Conservation (phyloP, 2,329 filamentous ascomycete species). For the Aureobasidium sp. region DNA sequence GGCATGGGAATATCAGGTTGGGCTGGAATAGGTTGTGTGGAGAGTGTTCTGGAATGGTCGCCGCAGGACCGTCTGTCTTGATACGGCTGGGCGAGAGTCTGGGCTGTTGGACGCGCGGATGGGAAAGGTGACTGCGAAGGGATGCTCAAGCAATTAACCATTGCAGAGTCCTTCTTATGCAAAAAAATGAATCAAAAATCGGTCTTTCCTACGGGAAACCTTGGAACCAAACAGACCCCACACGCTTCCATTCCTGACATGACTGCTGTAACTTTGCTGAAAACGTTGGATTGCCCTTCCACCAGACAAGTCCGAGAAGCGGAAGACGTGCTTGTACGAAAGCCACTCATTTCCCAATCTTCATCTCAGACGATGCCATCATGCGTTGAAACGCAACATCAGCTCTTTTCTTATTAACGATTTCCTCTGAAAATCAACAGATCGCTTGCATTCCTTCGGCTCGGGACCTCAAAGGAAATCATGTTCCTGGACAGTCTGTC, state of each 20-base stretch:
- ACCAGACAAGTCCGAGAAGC: too few species aligned
- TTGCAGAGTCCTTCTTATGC: slow-evolving; percentile 1
- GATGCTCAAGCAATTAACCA: not conserved
- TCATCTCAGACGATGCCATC: too few species aligned
- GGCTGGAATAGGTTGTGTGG: not conserved
- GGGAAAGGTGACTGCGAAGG: not conserved
- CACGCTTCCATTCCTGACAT: not conserved
- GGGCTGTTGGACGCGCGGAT: slow-evolving; percentile 2
- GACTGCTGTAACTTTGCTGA: too few species aligned
- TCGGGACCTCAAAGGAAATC: too few species aligned
- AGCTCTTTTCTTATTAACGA: too few species aligned
- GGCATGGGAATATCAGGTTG: not conserved
- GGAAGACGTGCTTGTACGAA: too few species aligned
- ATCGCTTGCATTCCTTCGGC: too few species aligned
- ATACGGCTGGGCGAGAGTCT: slow-evolving; percentile 7
- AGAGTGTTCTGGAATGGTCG: not conserved
- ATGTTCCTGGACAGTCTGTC: too few species aligned
- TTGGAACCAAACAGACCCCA: not conserved
- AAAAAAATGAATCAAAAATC: slow-evolving; percentile 9
- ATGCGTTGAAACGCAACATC: too few species aligned
- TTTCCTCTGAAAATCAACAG: too few species aligned
- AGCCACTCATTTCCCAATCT: too few species aligned
- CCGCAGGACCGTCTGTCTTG: not conserved
- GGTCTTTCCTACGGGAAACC: slow-evolving; percentile 8
- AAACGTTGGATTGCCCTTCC: too few species aligned